Evolutionary conservation across 2,329 filamentous ascomycete species (phyloP).

Genomic region (Aspergillus pseudoglaucus): DNA sequence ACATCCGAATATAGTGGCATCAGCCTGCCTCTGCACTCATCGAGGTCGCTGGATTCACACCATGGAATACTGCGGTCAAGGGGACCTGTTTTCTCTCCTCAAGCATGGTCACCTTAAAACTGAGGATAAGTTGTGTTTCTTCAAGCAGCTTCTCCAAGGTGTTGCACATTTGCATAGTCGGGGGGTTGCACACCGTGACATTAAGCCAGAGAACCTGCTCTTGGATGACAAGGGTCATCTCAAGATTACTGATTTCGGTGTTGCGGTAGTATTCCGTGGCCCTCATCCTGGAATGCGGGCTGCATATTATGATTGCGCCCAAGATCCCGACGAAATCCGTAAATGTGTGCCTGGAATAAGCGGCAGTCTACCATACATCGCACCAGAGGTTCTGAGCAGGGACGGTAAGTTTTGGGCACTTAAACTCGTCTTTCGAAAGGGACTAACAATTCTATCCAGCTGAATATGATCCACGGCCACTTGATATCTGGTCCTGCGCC

Average conservation of each 20-base stretch:
- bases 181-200: constrained; percentile 83
- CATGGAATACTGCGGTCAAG: constrained; percentile 84
- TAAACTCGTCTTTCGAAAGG: no score
- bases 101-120: constrained; percentile 62
- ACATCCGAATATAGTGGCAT: constrained; percentile 83
- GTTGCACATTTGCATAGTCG: constrained; percentile 74
- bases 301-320: constrained; percentile 66
- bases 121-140: constrained; percentile 71
- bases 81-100: constrained; percentile 71
- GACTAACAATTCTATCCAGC: constrained; percentile 21
- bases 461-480: constrained; percentile 65
- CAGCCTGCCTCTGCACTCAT: constrained; percentile 67
- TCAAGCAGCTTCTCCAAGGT: constrained; percentile 82
- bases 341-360: constrained; percentile 74
- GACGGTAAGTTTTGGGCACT: constrained; percentile 38
- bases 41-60: constrained; percentile 79
- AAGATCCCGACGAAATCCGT: constrained; percentile 64
- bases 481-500: constrained; percentile 82
- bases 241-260: constrained; percentile 89
- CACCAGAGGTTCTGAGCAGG: constrained; percentile 73
- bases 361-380: constrained; percentile 79
- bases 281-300: constrained; percentile 71
- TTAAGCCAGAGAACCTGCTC: constrained; percentile 83
- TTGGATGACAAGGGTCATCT: constrained; percentile 72
- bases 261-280: constrained; percentile 77